Conservation (phyloP, 495 filamentous ascomycete species). For the Aspergillus asperescens region DNA sequence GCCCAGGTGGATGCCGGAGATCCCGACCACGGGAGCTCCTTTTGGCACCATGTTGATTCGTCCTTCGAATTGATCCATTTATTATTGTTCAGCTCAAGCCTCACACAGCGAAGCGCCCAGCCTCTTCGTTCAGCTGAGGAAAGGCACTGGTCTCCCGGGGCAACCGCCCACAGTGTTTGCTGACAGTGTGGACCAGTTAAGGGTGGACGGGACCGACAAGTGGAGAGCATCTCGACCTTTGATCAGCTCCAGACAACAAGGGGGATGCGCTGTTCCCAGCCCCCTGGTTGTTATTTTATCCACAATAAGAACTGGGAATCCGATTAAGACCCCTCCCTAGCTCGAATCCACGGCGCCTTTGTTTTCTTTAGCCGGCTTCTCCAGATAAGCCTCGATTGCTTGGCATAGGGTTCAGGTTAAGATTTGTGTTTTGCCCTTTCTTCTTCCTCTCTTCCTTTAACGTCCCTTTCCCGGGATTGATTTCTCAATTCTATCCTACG, state of each 20-base stretch:
- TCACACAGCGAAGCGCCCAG: conserved; percentile 1
- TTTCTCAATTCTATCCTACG: conserved; percentile 15
- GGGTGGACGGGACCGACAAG: background rate
- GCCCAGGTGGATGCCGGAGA: background rate
- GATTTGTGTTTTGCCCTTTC: conserved; percentile 2
- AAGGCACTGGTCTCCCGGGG: conserved; percentile 10
- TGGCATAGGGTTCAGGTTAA: conserved; percentile 16
- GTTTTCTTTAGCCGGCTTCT: conserved; percentile 8
- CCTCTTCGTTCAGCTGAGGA: conserved; percentile 10
- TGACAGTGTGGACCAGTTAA: conserved; percentile 13
- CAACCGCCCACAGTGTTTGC: conserved; percentile 13
- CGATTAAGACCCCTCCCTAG: conserved; percentile 12
- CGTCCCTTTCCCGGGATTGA: background rate
- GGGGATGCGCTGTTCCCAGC: conserved; percentile 1
- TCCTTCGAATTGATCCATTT: background rate
- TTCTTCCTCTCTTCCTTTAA: background rate
- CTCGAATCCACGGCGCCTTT: background rate
- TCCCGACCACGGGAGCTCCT: background rate
- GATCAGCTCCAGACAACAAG: conserved; percentile 11
- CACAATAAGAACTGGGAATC: conserved; percentile 7
- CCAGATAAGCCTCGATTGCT: conserved; percentile 16
- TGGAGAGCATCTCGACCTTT: conserved; percentile 14
- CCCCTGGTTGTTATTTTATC: conserved; percentile 13
- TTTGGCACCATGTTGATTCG: background rate
- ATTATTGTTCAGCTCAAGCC: conserved; percentile 8